Percentiles rank a stretch among this genome's conserved stretches.
Evolutionary conservation across 192 early-diverging fungal genomes (phyloP).

Genomic region (Mortierella alpina): DNA sequence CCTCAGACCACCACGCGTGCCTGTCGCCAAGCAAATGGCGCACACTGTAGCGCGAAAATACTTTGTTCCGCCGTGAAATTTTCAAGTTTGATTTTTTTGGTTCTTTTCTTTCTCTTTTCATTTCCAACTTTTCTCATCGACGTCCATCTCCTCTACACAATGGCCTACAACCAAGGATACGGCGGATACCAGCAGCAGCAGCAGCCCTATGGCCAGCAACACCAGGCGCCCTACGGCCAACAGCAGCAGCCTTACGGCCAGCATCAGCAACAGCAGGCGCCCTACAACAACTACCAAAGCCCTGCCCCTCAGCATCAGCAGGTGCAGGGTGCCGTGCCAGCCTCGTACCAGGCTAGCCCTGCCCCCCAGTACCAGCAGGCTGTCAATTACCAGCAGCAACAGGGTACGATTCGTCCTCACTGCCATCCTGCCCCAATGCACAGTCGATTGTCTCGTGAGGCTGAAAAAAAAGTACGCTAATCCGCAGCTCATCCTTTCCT

Average conservation of each 20-base stretch:
- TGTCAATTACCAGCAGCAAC: constrained; percentile 15
- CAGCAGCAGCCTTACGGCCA: constrained; percentile 3
- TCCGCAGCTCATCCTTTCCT: too few relatives aligned
- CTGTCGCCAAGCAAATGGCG: too few relatives aligned
- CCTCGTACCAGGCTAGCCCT: constrained; percentile 1
- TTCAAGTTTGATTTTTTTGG: constrained; percentile 3
- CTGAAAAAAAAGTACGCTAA: too few relatives aligned
- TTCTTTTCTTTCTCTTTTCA: constrained; percentile 2
- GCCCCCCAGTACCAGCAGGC: constrained; percentile 25
- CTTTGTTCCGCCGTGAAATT: not conserved
- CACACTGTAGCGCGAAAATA: not conserved
- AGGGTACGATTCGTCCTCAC: not conserved
- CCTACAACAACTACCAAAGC: constrained; percentile 17
- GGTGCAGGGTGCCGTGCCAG: not conserved
- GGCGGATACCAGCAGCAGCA: constrained; percentile 31
- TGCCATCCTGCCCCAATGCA: too few relatives aligned
- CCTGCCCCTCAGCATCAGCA: constrained; percentile 5
- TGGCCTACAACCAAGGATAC: constrained; percentile 43
- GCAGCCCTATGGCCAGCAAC: constrained; percentile 3
- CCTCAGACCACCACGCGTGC: too few relatives aligned
- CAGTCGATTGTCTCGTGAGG: too few relatives aligned
- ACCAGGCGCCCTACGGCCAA: not conserved
- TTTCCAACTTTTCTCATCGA: not conserved
- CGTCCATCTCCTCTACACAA: not conserved
- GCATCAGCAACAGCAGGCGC: not conserved